Evolutionary conservation across 2,329 filamentous ascomycete genomes (phyloP).

Genomic region (Paracamarosporium sp.): DNA sequence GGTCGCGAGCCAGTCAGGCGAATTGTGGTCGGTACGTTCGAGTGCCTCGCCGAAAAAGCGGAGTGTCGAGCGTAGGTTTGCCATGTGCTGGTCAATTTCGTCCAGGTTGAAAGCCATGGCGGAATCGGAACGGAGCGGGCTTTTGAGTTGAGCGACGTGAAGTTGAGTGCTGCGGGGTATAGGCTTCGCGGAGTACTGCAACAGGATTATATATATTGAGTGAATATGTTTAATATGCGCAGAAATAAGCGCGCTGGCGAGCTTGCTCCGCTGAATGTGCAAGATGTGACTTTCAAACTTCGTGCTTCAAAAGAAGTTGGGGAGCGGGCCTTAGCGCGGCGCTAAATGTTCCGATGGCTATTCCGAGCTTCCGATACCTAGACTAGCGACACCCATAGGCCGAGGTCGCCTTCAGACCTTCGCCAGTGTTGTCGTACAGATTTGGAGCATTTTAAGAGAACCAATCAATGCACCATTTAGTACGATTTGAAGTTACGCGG

Average conservation of each 20-base stretch:
- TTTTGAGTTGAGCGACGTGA: slow-evolving; percentile 16
- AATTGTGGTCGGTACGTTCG: slow-evolving; percentile 42
- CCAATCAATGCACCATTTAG: too few species aligned
- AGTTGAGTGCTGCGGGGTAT: slow-evolving; percentile 2
- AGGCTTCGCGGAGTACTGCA: background rate
- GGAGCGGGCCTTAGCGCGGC: background rate
- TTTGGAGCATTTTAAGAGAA: too few species aligned
- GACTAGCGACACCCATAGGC: too few species aligned
- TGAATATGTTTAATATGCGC: too few species aligned
- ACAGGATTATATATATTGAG: background rate
- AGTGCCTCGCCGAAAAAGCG: slow-evolving; percentile 38
- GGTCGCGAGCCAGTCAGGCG: slow-evolving; percentile 43
- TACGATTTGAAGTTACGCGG: too few species aligned
- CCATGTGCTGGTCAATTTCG: slow-evolving; percentile 42
- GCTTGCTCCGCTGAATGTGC: background rate
- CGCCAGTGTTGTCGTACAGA: too few species aligned
- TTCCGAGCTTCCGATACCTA: slow-evolving; percentile 1
- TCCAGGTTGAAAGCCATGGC: slow-evolving; percentile 16
- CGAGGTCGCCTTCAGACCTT: too few species aligned
- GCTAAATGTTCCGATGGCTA: background rate
- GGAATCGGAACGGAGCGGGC: background rate
- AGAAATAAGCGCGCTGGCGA: background rate
- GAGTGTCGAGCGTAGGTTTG: slow-evolving; percentile 35
- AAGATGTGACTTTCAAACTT: background rate
- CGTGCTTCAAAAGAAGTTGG: background rate